Base-by-base conservation (phyloP, 73 alveolate genomes). In the Paramecium caudatum region DNA sequence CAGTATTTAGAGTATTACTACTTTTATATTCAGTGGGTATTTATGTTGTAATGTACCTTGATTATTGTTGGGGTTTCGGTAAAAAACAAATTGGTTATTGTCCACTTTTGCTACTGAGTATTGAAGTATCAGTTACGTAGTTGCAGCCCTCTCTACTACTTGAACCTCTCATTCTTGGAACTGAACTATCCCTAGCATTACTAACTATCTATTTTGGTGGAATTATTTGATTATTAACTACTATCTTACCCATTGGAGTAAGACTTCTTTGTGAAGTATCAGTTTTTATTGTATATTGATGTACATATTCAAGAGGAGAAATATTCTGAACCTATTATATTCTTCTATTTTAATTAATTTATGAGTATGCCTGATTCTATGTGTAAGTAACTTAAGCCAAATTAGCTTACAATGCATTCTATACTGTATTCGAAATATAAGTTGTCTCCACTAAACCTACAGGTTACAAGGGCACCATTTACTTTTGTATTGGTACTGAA, bases 231-330 rank as follows among this genome's bases (percentile, higher is more conserved):
- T n/a, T n/a, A n/a, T n/a, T n/a, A n/a, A n/a, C n/a, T n/a, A n/a
- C n/a, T 7, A 55, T 55, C 7, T 55, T 55, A 10, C 69, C 41
- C 9, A 74, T 9, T 7, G 88, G 88, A 2, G 88, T 74, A 2
- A 74, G 68, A 19, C 69, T 41, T 37, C 88, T 37, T 9, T 30
- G 15, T 8, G 88, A 74, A 0, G 62, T 19, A 74, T 74, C 65
- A 2, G 88, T 41, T 21, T 74, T 74, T 2, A 74, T 74, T 37
- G 88, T 45, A 23, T 74, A 74, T 74, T 37, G 55, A 41, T 74
- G 88, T 2, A 74, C 88, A 74, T 74, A 74, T 74, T 74, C 88
- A 15, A 74, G 19, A 0, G 88, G 88, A 0, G 62, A 23, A 27
- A 74, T 74, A 8, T 39, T 16, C 21, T 45, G 19, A 41, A 74